A percentile compares a stretch with the other conserved stretches of the same genome.
Evolutionary conservation across 2,329 filamentous ascomycete species (phyloP).

Genomic region (Taxawa tesnikishii): DNA sequence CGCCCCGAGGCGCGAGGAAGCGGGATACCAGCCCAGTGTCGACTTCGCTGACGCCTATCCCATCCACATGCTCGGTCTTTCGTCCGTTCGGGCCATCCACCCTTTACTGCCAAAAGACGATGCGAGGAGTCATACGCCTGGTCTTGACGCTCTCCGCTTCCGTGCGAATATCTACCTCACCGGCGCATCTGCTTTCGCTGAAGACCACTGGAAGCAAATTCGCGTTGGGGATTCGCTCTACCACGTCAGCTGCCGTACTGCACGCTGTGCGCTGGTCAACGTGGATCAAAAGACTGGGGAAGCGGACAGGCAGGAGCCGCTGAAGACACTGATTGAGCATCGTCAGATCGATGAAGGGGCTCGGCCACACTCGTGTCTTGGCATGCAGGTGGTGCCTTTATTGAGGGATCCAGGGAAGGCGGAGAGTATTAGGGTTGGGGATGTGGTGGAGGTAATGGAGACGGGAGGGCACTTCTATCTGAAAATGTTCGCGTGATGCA

Average conservation of each 20-base stretch:
- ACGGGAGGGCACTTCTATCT: constrained; percentile 22
- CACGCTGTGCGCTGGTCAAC: constrained; percentile 60
- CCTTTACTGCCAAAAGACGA: too few species aligned
- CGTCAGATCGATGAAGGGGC: constrained; percentile 19
- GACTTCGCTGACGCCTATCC: constrained; percentile 64
- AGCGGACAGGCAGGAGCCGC: constrained; percentile 19
- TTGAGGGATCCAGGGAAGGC: constrained; percentile 22
- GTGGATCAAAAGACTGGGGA: constrained; percentile 51
- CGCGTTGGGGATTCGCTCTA: constrained; percentile 35
- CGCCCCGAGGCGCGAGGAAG: constrained; percentile 44
- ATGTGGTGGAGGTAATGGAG: constrained; percentile 22
- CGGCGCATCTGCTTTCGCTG: constrained; percentile 51
- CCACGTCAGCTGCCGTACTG: constrained; percentile 50
- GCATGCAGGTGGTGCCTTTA: constrained; percentile 20
- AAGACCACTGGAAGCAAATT: constrained; percentile 58
- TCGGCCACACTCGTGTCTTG: constrained; percentile 18
- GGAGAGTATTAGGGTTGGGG: constrained; percentile 19
- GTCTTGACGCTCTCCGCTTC: constrained; percentile 52
- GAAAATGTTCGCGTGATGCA: too few species aligned
- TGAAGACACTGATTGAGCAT: constrained; percentile 15
- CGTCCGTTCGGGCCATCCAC: too few species aligned
- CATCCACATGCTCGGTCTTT: constrained; percentile 54
- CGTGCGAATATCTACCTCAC: constrained; percentile 60
- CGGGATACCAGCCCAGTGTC: constrained; percentile 52
- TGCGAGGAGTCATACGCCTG: too few species aligned